phyloP scores from a whole-genome alignment of 108 stramenopile genomes.

The Stephanodiscus triporus region DNA sequence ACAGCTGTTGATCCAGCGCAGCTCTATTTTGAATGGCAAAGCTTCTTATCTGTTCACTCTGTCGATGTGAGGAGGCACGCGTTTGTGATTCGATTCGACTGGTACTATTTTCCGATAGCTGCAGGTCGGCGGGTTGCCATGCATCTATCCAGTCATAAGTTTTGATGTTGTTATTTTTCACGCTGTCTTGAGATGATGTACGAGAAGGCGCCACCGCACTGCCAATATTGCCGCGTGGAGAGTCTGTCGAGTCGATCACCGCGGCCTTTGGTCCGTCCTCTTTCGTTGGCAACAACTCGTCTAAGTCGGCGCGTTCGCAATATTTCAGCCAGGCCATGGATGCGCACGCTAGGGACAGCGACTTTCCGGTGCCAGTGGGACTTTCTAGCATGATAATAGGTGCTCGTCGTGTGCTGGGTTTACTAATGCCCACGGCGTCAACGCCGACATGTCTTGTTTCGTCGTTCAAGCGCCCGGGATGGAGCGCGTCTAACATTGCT shows the following conservation, averaged over 20 bases:
- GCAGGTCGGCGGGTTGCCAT: constrained; percentile 57
- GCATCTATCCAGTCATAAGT: constrained; percentile 74
- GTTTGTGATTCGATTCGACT: not conserved
- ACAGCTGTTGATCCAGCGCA: constrained; percentile 31
- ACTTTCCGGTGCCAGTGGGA: constrained; percentile 88
- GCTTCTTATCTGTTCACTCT: constrained; percentile 7
- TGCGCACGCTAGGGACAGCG: constrained; percentile 76
- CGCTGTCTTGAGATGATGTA: constrained; percentile 2
- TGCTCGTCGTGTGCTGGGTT: constrained; percentile 25
- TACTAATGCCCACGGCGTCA: not conserved
- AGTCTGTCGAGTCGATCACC: not conserved
- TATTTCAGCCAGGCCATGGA: constrained; percentile 79
- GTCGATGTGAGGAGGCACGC: not conserved
- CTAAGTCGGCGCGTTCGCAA: constrained; percentile 49
- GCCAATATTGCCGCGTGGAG: not conserved
- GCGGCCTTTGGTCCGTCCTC: not conserved
- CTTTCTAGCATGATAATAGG: constrained; percentile 75
- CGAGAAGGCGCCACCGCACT: not conserved
- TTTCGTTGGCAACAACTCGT: constrained; percentile 11
- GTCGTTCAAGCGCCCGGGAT: constrained; percentile 24
- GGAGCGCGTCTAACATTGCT: constrained; percentile 59
- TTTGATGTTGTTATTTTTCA: constrained; percentile 8
- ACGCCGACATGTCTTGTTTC: constrained; percentile 2
- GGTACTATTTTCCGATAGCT: not conserved
- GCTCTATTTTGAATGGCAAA: constrained; percentile 36